phyloP scores from a whole-genome alignment of 2,329 filamentous ascomycete species.

The Ophiostoma quercus region DNA sequence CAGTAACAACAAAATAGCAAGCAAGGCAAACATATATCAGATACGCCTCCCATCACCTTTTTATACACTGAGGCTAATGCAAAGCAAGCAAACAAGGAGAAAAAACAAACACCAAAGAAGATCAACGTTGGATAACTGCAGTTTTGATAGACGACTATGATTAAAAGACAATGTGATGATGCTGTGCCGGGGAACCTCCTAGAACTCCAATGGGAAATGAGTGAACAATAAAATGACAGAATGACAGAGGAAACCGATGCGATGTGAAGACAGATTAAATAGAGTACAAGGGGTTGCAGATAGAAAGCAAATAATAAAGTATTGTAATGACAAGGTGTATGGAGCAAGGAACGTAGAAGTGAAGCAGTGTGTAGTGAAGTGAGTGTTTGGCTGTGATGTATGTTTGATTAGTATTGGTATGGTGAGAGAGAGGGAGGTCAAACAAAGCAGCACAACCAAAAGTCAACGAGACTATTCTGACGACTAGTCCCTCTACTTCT shows the following conservation, averaged over 20 bases:
- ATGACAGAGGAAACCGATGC: neutral
- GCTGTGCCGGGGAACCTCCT: neutral
- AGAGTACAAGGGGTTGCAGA: constrained; percentile 11
- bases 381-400: neutral
- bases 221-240: neutral
- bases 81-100: neutral
- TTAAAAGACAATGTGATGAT: neutral
- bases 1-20: neutral
- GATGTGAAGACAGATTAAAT: neutral
- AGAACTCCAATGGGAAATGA: constrained; percentile 6
- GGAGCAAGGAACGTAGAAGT: neutral
- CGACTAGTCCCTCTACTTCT: constrained; percentile 37
- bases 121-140: neutral
- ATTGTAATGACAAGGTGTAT: constrained; percentile 12
- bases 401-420: neutral
- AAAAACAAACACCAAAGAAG: neutral
- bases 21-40: neutral
- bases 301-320: constrained; percentile 5
- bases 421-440: neutral
- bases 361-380: neutral
- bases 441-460: neutral
- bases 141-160: neutral
- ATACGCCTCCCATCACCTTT: constrained; percentile 5
- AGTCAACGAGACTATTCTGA: neutral
- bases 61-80: neutral